Percentiles rank a stretch among this genome's conserved stretches.
phyloP scores from a whole-genome alignment of 371 early-diverging fungal species.

The Apophysomyces variabilis region DNA sequence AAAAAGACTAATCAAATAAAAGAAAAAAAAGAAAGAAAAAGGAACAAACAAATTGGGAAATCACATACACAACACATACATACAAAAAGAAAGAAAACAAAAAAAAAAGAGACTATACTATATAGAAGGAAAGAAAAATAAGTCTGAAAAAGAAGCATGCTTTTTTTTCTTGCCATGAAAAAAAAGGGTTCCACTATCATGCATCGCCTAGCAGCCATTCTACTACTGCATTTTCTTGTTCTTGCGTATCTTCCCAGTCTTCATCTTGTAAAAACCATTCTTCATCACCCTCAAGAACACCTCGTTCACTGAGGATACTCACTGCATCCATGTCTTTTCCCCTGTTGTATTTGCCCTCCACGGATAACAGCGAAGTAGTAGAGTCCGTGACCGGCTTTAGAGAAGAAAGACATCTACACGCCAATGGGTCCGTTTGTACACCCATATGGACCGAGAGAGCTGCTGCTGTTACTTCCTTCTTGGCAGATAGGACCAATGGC shows the following conservation, averaged over 20 bases:
- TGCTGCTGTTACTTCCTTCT: constrained; percentile 33
- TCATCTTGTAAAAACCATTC: constrained; percentile 33
- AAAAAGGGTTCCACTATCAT: not conserved
- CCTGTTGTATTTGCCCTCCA: not conserved
- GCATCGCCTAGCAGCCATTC: constrained; percentile 34
- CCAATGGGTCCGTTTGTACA: constrained; percentile 23
- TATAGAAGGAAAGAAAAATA: not conserved
- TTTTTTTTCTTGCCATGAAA: not conserved
- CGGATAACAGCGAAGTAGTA: not conserved
- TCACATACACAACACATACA: constrained; percentile 1
- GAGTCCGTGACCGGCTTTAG: too few species aligned
- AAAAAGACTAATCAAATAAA: too few species aligned
- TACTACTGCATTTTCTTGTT: constrained; percentile 31
- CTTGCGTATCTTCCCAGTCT: constrained; percentile 27
- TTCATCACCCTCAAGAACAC: constrained; percentile 29
- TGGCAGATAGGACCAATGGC: too few species aligned
- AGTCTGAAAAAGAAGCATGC: not conserved
- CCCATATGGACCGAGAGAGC: constrained; percentile 29
- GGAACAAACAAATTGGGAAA: not conserved
- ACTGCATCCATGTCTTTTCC: constrained; percentile 19
- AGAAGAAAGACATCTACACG: constrained; percentile 8
- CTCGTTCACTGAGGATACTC: constrained; percentile 17
- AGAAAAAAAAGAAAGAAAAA: not conserved
- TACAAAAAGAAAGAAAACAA: not conserved
- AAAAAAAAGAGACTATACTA: not conserved